Evolutionary conservation across 257 asterid species (phyloP).

Genomic region (Anisodus tanguticus): DNA sequence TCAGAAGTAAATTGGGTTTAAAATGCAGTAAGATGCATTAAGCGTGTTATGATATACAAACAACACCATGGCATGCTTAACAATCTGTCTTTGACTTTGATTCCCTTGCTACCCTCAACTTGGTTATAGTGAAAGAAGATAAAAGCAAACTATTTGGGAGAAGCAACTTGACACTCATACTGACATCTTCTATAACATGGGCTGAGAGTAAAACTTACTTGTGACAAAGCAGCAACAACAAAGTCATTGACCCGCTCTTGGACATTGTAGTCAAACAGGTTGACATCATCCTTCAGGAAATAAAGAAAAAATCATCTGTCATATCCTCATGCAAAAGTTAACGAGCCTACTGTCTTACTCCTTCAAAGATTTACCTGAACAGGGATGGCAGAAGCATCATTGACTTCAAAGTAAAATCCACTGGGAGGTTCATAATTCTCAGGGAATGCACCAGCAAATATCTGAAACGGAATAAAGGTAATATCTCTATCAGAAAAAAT

Average conservation of each 20-base stretch:
- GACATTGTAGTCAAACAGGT: constrained; percentile 87
- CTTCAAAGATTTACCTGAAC: constrained; percentile 68
- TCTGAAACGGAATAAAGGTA: constrained; percentile 48
- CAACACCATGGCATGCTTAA: not conserved
- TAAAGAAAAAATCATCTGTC: constrained; percentile 36
- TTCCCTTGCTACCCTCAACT: not conserved
- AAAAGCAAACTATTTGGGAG: not conserved
- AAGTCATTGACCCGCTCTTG: constrained; percentile 86
- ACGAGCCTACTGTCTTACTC: constrained; percentile 20
- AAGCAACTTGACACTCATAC: constrained; percentile 11
- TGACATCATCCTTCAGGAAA: constrained; percentile 65
- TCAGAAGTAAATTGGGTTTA: not conserved
- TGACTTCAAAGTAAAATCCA: constrained; percentile 81
- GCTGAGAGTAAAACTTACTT: constrained; percentile 45
- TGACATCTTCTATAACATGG: constrained; percentile 3
- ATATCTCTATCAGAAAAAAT: not conserved
- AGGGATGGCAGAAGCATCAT: constrained; percentile 62
- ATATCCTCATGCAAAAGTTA: constrained; percentile 29
- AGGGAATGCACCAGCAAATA: constrained; percentile 95
- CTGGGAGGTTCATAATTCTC: constrained; percentile 89
- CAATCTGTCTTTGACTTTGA: not conserved
- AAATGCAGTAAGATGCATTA: constrained; percentile 17
- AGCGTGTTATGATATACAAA: not conserved
- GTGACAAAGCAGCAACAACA: constrained; percentile 88
- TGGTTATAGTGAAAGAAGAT: not conserved